Evolutionary conservation across 257 asterid genomes (phyloP).

Genomic region (Solanum lycopersicoides): DNA sequence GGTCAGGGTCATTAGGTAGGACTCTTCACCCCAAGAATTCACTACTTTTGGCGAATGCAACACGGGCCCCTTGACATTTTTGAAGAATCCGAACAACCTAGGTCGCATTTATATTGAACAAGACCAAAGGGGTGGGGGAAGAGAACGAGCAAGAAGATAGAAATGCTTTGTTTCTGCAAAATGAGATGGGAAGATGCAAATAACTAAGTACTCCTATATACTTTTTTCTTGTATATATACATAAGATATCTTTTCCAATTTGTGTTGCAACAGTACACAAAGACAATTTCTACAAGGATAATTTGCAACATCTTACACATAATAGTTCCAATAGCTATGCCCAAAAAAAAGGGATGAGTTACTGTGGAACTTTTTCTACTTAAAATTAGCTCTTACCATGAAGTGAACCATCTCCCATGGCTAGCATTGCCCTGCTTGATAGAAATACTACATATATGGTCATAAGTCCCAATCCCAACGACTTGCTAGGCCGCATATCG

Average conservation of each 20-base stretch:
- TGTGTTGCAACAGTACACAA: not conserved
- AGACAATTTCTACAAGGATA: not conserved
- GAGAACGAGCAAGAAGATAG: not conserved
- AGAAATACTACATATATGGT: slow-evolving; percentile 49
- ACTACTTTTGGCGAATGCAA: too few species aligned
- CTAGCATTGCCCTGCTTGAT: slow-evolving; percentile 30
- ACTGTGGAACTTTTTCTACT: not conserved
- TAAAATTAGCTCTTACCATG: slow-evolving; percentile 10
- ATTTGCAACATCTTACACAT: not conserved
- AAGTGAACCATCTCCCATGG: slow-evolving; percentile 41
- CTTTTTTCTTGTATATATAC: not conserved
- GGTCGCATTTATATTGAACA: not conserved
- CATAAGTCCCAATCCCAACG: slow-evolving; percentile 62
- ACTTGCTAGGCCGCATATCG: slow-evolving; percentile 52
- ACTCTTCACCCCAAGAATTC: not conserved
- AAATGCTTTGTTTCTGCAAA: not conserved
- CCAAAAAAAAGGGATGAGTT: not conserved
- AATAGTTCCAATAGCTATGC: not conserved
- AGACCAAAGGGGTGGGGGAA: not conserved
- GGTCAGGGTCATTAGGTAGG: too few species aligned
- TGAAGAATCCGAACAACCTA: too few species aligned
- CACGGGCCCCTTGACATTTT: too few species aligned
- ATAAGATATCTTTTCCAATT: not conserved
- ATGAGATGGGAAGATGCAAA: not conserved
- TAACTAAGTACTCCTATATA: not conserved